These are phyloP conservation scores for Kodamaea laetipori DNA, from an alignment of 805 yeast species.

Conservation along the genomic window DNA sequence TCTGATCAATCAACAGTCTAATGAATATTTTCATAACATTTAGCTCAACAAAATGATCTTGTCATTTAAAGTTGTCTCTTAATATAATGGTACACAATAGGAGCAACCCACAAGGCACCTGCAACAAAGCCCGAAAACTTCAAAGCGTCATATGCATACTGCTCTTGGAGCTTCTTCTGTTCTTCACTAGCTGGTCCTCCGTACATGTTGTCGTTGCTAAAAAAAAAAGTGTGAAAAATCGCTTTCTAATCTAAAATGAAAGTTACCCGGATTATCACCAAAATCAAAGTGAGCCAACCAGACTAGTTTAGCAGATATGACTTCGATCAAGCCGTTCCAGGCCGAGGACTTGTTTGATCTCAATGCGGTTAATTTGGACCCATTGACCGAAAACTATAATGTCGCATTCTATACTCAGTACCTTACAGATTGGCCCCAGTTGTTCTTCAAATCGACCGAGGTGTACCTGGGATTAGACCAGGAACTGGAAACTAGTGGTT, in stretches of 20 bases:
- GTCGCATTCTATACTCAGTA: slow-evolving; percentile 82
- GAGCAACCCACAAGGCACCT: slow-evolving; percentile 61
- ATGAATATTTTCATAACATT: no score
- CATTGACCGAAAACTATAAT: slow-evolving; percentile 89
- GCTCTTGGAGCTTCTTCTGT: slow-evolving; percentile 66
- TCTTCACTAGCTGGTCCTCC: slow-evolving; percentile 64
- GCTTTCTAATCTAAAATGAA: not conserved
- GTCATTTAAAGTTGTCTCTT: slow-evolving; percentile 49
- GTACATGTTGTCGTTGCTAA: slow-evolving; percentile 30
- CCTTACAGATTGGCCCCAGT: slow-evolving; percentile 81
- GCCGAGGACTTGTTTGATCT: slow-evolving; percentile 78
- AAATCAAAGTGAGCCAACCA: not conserved
- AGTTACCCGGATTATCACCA: slow-evolving; percentile 11
- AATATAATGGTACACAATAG: slow-evolving; percentile 56
- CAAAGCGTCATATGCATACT: slow-evolving; percentile 60
- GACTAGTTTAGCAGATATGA: slow-evolving; percentile 53
- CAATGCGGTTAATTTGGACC: slow-evolving; percentile 80
- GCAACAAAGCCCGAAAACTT: slow-evolving; percentile 63
- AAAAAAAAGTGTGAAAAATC: not conserved
- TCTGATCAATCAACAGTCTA: no score
- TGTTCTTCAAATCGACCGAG: slow-evolving; percentile 76
- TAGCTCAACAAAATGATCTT: no score
- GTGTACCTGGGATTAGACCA: slow-evolving; percentile 22
- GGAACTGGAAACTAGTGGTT: slow-evolving; percentile 51
- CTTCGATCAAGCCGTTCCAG: slow-evolving; percentile 83